These are phyloP conservation scores for Ambrosia trifida DNA, from an alignment of 129 eudicot genomes.

Conservation along the genomic window DNA sequence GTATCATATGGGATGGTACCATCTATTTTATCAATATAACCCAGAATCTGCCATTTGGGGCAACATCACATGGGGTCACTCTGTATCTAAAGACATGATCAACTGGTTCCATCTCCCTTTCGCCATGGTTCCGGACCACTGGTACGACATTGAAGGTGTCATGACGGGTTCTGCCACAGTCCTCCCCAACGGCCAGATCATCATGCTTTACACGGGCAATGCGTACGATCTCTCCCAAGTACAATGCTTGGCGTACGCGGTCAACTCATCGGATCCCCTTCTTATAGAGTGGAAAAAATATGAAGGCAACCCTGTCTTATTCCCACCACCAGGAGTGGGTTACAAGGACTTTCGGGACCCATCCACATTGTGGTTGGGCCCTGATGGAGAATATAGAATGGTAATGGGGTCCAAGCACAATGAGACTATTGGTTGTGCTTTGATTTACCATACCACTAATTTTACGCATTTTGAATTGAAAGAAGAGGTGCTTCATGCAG, in stretches of 20 bases:
- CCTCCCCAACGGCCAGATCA: conserved; percentile 71
- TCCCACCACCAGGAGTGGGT: conserved; percentile 84
- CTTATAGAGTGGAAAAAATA: conserved; percentile 80
- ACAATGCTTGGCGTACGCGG: conserved; percentile 82
- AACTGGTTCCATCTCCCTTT: conserved; percentile 79
- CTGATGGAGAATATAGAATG: conserved; percentile 66
- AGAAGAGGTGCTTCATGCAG: conserved; percentile 60
- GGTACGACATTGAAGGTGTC: conserved; percentile 88
- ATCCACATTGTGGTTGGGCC: conserved; percentile 76
- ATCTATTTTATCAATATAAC: conserved; percentile 88
- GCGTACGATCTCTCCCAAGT: conserved; percentile 62
- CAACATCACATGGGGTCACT: conserved; percentile 95
- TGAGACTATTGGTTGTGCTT: conserved; percentile 58
- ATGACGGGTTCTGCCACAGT: conserved; percentile 93
- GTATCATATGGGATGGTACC: conserved; percentile 91
- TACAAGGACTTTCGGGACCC: conserved; percentile 79
- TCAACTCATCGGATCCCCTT: conserved; percentile 81
- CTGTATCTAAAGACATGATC: conserved; percentile 76
- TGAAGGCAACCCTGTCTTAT: conserved; percentile 65
- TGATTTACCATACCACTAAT: conserved; percentile 67
- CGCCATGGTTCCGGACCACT: conserved; percentile 85
- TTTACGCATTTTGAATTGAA: conserved; percentile 58
- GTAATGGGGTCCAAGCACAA: conserved; percentile 73
- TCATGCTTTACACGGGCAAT: conserved; percentile 84
- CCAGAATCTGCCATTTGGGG: conserved; percentile 98